Evolutionary conservation across 1,284 basidiomycete species (phyloP), one percentile per base, ranked within the genome.

Genomic region (Apiotrichum siamense): DNA sequence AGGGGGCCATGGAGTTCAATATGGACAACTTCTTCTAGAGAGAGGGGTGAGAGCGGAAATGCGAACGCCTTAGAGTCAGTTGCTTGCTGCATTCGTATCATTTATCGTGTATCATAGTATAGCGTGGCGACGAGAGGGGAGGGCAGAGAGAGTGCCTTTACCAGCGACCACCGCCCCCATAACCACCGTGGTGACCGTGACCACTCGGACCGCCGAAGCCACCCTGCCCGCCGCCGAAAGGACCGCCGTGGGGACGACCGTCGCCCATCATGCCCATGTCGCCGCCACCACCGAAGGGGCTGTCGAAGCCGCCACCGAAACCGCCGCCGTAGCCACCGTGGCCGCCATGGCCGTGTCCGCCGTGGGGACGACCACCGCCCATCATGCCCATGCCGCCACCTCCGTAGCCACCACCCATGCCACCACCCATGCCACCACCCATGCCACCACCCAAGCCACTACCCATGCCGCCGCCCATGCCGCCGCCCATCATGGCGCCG

Each of bases 1-100:
- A 76, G 52, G 74, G 73, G 25, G 69, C 57, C 13, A 65, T 68
- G 61, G 73, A 72, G 48, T 75, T 76, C 52, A 63, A 72, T 48
- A 73, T 76, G 69, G 64, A 67, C 32, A 61, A 55, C 31, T 76
- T 76, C 59, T 73, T 73, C 53, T 72, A 52, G 46, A 15, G 33
- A n/a, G n/a, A n/a, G n/a, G n/a, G n/a, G n/a, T n/a, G n/a, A n/a
- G n/a, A n/a, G n/a, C n/a, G n/a, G n/a, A n/a, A n/a, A n/a, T n/a
- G n/a, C n/a, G n/a, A n/a, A n/a, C n/a, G n/a, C n/a, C n/a, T n/a
- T n/a, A n/a, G n/a, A n/a, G n/a, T n/a, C n/a, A n/a, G n/a, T n/a
- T n/a, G n/a, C n/a, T n/a, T n/a, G n/a, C n/a, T n/a, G n/a, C n/a
- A n/a, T n/a, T n/a, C n/a, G n/a, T n/a, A n/a, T n/a, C n/a, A n/a